Base-by-base conservation (phyloP, 2,329 filamentous ascomycete genomes). In the Lasiodiplodia sp. region DNA sequence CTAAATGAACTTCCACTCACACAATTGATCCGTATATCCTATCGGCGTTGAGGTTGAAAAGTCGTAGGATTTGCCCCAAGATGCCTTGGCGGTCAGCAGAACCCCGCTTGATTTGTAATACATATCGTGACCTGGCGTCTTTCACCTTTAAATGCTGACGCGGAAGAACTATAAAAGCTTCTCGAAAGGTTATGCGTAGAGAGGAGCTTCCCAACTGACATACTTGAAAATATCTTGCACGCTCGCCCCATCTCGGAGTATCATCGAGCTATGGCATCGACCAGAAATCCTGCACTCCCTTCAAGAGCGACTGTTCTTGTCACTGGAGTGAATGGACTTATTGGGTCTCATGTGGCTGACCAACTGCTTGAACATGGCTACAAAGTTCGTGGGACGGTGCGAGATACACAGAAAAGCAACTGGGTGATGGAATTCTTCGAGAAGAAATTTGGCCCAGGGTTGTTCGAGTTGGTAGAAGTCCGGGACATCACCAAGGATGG, bases 281-380 rank as follows among this genome's bases (percentile, higher is more conserved):
- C 55, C 49, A 4, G 40, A 2, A 18, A 31, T 1, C 31, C 62
- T 16, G 49, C 62, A 21, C 25, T 65, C 37, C 47, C 47, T 16
- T 16, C 21, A 21, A 75, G 74, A 25, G 71, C 73, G 16, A 57
- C 68, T n/a, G 69, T 80, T 23, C 73, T 80, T 8, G 75, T 80
- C 5, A 80, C 78, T 0, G 78, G 78, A 6, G 75, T 72, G 7
- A 79, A 77, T 69, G 78, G 78, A 12, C 70, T 78, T 16, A 75
- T 80, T 18, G 78, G 75, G 12, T 75, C 73, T 18, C 74, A 79
- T 60, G 55, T 79, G 2, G 74, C 69, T 2, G 75, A 79, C 37
- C 74, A 78, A 52, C 67, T 78, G 0, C 71, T 80, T 4, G 52
- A 67, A 21, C 65, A 60, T 40, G 78, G 75, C 2, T 80, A 79